These are phyloP conservation scores for Hanseniaspora clermontiae DNA, from an alignment of 805 yeast species.

Conservation along the genomic window DNA sequence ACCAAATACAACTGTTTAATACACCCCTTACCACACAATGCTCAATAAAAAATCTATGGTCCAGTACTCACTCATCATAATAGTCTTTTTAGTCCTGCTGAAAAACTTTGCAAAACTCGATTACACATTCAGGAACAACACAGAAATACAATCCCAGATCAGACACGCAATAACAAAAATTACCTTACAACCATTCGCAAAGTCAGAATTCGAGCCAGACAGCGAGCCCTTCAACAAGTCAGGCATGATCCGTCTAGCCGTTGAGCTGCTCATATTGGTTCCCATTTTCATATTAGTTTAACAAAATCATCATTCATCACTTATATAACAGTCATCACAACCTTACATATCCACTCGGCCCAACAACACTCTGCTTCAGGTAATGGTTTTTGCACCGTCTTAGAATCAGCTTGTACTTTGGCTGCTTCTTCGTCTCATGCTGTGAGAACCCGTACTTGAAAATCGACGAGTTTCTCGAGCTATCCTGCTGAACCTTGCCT, in stretches of 20 bases:
- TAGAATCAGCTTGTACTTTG: conserved; percentile 14
- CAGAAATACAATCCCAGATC: neutral
- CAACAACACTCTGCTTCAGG: conserved; percentile 22
- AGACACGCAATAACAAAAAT: neutral
- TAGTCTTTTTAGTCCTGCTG: neutral
- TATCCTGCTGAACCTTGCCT: neutral
- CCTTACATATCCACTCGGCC: conserved; percentile 21
- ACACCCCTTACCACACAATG: conserved; percentile 27
- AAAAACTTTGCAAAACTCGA: neutral
- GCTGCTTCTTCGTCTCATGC: conserved; percentile 11
- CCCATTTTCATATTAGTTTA: neutral
- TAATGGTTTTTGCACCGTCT: conserved; percentile 23
- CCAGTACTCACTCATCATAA: conserved; percentile 24
- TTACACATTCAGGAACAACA: neutral
- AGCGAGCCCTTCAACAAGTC: conserved; percentile 21
- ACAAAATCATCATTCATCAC: neutral
- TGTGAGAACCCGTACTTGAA: conserved; percentile 13
- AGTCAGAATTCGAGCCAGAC: conserved; percentile 18
- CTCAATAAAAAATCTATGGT: conserved; percentile 31
- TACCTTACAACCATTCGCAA: conserved; percentile 15
- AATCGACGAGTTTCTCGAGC: neutral
- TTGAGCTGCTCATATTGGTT: conserved; percentile 14
- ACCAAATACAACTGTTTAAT: conserved; percentile 16
- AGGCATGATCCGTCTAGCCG: conserved; percentile 15
- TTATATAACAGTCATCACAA: neutral